These are phyloP conservation scores for Rosa multiflora DNA, from an alignment of 306 rosid species.

Conservation along the genomic window DNA sequence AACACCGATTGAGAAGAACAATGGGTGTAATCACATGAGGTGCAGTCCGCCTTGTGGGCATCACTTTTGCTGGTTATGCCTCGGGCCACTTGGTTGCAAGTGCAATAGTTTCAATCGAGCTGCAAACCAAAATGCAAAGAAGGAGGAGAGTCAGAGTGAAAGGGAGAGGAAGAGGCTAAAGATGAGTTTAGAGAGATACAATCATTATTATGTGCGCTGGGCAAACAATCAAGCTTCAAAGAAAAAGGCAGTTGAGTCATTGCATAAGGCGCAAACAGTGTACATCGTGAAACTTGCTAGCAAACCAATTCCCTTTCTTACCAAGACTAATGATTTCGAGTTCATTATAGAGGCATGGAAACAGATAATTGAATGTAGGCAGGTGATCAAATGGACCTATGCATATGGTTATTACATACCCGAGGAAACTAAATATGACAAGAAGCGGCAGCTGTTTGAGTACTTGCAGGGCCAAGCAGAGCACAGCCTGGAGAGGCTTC, in stretches of 20 bases:
- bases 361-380: constrained; percentile 12
- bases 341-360: background rate
- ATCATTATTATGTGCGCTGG: constrained; percentile 93
- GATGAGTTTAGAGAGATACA: constrained; percentile 77
- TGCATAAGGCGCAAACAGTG: background rate
- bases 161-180: constrained; percentile 81
- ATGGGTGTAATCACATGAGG: constrained; percentile 84
- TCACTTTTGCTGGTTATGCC: constrained; percentile 85
- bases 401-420: constrained; percentile 10
- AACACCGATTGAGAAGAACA: constrained; percentile 80
- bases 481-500: constrained; percentile 11
- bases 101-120: background rate
- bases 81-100: constrained; percentile 27
- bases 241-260: background rate
- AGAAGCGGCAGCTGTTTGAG: constrained; percentile 4
- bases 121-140: background rate
- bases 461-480: constrained; percentile 8
- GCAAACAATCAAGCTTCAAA: constrained; percentile 62
- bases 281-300: background rate
- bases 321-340: background rate
- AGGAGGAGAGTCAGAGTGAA: constrained; percentile 31
- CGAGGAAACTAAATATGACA: background rate
- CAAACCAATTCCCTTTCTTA: background rate
- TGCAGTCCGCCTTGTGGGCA: constrained; percentile 77
- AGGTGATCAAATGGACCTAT: constrained; percentile 9